Conservation (phyloP, 192 early-diverging fungal genomes). For the Fimicolochytrium jonesii region DNA sequence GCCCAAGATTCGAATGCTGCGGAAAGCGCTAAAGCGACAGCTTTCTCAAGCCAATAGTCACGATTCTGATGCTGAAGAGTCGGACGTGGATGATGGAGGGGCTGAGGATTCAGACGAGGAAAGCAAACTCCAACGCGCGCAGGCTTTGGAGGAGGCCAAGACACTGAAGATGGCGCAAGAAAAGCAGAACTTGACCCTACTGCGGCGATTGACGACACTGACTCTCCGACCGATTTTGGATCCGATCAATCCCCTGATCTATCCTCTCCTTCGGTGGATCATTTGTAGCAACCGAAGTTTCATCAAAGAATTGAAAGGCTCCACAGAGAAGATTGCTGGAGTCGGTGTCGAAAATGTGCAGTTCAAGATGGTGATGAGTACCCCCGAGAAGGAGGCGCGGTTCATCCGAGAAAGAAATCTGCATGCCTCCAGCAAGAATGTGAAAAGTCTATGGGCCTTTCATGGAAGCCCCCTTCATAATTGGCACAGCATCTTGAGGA, state of each 20-base stretch:
- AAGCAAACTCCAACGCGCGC: constrained; percentile 14
- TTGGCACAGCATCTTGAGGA: constrained; percentile 46
- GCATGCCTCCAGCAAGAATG: constrained; percentile 3
- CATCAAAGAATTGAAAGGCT: constrained; percentile 24
- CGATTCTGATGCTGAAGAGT: neutral
- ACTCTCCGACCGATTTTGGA: constrained; percentile 26
- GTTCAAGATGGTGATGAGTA: constrained; percentile 47
- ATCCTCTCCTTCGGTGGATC: constrained; percentile 46
- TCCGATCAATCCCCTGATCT: constrained; percentile 34
- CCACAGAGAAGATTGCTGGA: constrained; percentile 23
- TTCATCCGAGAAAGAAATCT: constrained; percentile 29
- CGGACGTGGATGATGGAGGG: neutral
- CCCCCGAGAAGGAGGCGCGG: constrained; percentile 39
- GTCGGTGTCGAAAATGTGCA: constrained; percentile 5
- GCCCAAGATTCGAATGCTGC: neutral
- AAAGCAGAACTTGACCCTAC: constrained; percentile 6
- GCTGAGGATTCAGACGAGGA: neutral
- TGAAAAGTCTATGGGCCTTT: constrained; percentile 26
- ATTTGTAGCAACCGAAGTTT: constrained; percentile 40
- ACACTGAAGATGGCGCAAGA: neutral
- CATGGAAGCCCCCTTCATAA: constrained; percentile 36
- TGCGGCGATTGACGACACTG: constrained; percentile 6
- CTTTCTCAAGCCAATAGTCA: neutral
- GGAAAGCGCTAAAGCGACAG: neutral
- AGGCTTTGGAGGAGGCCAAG: neutral